Evolutionary conservation across 2,329 filamentous ascomycete species (phyloP).

Genomic region (Clonostachys byssicola): DNA sequence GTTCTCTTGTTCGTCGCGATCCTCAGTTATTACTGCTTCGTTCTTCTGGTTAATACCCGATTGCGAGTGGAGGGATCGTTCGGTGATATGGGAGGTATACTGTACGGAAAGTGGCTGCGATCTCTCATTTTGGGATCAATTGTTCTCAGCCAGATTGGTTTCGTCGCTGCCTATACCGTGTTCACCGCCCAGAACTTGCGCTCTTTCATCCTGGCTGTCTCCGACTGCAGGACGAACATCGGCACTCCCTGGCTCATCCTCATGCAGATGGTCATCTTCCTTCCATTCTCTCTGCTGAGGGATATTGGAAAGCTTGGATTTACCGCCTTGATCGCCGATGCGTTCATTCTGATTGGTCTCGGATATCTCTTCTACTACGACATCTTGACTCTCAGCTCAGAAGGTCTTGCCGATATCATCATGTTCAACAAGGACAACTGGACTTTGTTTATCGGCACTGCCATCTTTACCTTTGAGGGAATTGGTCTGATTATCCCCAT

Average conservation of each 20-base stretch:
- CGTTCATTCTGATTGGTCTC: conserved; percentile 89
- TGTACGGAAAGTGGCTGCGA: conserved; percentile 90
- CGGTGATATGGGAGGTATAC: conserved; percentile 88
- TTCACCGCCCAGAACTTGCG: conserved; percentile 96
- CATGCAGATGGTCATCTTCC: conserved; percentile 91
- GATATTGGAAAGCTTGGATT: conserved; percentile 98
- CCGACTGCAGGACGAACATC: conserved; percentile 80
- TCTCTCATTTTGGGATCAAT: conserved; percentile 85
- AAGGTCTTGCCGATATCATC: conserved; percentile 80
- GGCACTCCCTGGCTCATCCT: conserved; percentile 87
- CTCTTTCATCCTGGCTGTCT: conserved; percentile 89
- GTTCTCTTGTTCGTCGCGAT: conserved; percentile 82
- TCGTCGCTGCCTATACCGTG: conserved; percentile 92
- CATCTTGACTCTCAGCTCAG: conserved; percentile 71
- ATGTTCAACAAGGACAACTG: conserved; percentile 88
- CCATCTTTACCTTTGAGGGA: conserved; percentile 98
- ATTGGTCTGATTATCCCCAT: conserved; percentile 98
- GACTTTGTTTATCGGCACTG: conserved; percentile 97
- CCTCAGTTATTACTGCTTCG: conserved; percentile 96
- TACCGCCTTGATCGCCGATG: conserved; percentile 87
- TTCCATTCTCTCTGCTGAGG: conserved; percentile 88
- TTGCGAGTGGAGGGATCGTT: conserved; percentile 89
- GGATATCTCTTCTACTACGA: conserved; percentile 97
- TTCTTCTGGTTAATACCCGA: conserved; percentile 83
- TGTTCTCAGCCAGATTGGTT: conserved; percentile 91